Percentiles rank a stretch among this genome's conserved stretches.
phyloP scores from a whole-genome alignment of 2,329 filamentous ascomycete species.

The Chlorencoelia australis region DNA sequence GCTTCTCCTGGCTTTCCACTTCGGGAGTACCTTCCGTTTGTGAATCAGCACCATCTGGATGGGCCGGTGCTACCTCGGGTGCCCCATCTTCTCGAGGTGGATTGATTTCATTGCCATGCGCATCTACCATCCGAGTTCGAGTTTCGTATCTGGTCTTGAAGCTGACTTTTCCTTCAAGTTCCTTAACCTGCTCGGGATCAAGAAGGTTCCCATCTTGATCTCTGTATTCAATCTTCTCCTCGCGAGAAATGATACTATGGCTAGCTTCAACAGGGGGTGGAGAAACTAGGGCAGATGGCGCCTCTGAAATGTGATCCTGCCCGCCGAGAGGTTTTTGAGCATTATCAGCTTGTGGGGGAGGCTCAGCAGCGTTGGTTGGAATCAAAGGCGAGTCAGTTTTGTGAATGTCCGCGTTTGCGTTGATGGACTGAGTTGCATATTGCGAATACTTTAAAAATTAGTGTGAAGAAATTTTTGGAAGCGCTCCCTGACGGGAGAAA shows the following conservation, averaged over 20 bases:
- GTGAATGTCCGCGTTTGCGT: constrained; percentile 18
- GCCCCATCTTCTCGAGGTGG: constrained; percentile 12
- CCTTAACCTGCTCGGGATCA: constrained; percentile 70
- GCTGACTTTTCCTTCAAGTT: constrained; percentile 82
- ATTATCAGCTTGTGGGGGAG: constrained; percentile 12
- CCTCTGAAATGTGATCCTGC: constrained; percentile 22
- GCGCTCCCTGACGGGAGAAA: too few relatives aligned
- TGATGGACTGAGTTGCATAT: constrained; percentile 24
- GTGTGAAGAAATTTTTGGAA: constrained; percentile 6
- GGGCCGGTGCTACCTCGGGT: constrained; percentile 24
- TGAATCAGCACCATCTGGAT: constrained; percentile 41
- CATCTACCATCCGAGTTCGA: constrained; percentile 75
- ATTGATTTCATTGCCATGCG: constrained; percentile 62
- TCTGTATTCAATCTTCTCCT: constrained; percentile 87
- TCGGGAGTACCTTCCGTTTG: constrained; percentile 40
- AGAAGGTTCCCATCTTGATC: constrained; percentile 90
- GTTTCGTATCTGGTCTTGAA: constrained; percentile 96
- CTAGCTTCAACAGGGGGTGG: constrained; percentile 14
- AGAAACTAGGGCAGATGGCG: constrained; percentile 18
- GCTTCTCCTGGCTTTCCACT: constrained; percentile 31
- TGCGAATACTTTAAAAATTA: constrained; percentile 27
- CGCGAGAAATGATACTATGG: constrained; percentile 34
- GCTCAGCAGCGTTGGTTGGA: constrained; percentile 20
- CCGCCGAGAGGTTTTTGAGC: constrained; percentile 21
- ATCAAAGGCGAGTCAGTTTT: constrained; percentile 23